A percentile compares a stretch with the other conserved stretches of the same genome.
Evolutionary conservation across 257 asterid species (phyloP).

Genomic region (Handroanthus guayacan): DNA sequence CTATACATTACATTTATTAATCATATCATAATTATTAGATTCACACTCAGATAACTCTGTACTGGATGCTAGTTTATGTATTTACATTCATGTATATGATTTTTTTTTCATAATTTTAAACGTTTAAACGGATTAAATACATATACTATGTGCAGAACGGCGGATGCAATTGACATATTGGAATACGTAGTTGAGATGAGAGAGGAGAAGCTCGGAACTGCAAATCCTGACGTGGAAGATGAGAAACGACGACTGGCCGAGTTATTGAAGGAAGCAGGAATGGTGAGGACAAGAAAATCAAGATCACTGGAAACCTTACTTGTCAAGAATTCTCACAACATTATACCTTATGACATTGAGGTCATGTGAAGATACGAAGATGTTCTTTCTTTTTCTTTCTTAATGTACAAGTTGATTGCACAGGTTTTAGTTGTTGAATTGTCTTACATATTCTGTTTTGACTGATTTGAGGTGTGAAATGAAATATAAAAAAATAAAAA

Average conservation of each 20-base stretch:
- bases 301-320: constrained; percentile 75
- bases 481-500: neutral
- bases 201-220: constrained; percentile 92
- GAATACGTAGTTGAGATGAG: constrained; percentile 83
- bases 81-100: no score
- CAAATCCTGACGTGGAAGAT: constrained; percentile 84
- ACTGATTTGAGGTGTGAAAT: constrained; percentile 23
- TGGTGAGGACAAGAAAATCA: constrained; percentile 65
- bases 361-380: constrained; percentile 38
- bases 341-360: constrained; percentile 46
- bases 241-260: constrained; percentile 72
- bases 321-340: constrained; percentile 48
- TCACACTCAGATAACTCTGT: no score
- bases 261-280: constrained; percentile 76
- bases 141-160: constrained; percentile 49
- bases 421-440: constrained; percentile 32
- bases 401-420: constrained; percentile 23
- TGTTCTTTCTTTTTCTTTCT: neutral
- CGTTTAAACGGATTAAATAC: neutral
- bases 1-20: no score
- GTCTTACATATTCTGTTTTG: constrained; percentile 22
- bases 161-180: constrained; percentile 84
- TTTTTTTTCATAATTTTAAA: neutral
- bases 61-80: no score
- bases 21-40: no score